A percentile compares a stretch with the other conserved stretches of the same genome.
phyloP scores from a whole-genome alignment of 2,329 filamentous ascomycete species.

The Blastomyces silverae region DNA sequence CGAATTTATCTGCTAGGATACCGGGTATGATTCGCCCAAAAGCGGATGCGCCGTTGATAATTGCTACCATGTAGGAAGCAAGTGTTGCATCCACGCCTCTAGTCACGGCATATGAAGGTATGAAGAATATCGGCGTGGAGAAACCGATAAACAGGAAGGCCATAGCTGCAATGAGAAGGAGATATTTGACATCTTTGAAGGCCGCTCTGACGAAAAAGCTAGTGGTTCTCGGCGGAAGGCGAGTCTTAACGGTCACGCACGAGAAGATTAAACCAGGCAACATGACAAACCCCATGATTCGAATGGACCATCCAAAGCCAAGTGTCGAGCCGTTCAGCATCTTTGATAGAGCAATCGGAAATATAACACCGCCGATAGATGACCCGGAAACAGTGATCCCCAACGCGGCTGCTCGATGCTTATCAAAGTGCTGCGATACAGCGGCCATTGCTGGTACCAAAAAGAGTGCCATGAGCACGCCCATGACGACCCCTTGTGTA shows the following conservation, averaged over 20 bases:
- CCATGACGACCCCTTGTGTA: conserved; percentile 32
- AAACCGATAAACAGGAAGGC: conserved; percentile 28
- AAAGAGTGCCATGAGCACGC: conserved; percentile 39
- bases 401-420: conserved; percentile 43
- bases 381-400: conserved; percentile 45
- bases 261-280: conserved; percentile 41
- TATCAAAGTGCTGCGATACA: conserved; percentile 45
- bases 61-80: conserved; percentile 27
- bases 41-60: conserved; percentile 33
- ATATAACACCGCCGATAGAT: conserved; percentile 49
- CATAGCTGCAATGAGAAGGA: conserved; percentile 22
- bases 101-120: conserved; percentile 27
- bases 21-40: conserved; percentile 34
- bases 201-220: conserved; percentile 22
- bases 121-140: conserved; percentile 32
- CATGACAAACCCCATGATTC: conserved; percentile 49
- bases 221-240: conserved; percentile 24
- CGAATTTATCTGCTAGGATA: conserved; percentile 31
- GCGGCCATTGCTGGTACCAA: conserved; percentile 43
- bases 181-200: conserved; percentile 25
- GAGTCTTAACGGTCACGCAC: conserved; percentile 24
- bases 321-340: conserved; percentile 43
- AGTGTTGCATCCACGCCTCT: conserved; percentile 24
- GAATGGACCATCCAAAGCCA: conserved; percentile 49
- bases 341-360: conserved; percentile 45